Percentiles rank a stretch among this genome's conserved stretches.
Evolutionary conservation across 805 yeast genomes (phyloP).

Genomic region (Lipomyces yamanashiensis): DNA sequence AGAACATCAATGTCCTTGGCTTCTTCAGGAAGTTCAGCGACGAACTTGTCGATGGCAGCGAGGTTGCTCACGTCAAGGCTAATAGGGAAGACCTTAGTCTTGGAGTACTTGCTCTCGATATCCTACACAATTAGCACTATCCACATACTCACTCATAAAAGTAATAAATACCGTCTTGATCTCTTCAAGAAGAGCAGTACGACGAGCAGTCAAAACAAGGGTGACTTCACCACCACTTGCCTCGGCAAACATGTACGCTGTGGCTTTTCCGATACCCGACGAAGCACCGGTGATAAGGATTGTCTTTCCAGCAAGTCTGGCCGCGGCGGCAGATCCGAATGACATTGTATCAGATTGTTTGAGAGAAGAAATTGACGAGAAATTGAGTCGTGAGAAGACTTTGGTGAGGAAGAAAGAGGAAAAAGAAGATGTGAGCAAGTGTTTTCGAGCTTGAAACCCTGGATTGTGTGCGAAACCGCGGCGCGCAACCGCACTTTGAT

Average conservation of each 20-base stretch:
- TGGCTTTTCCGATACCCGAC: constrained; percentile 92
- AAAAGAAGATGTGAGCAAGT: too few relatives aligned
- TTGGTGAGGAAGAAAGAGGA: not conserved
- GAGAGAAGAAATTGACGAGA: not conserved
- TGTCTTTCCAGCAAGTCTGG: constrained; percentile 77
- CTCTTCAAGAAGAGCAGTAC: constrained; percentile 63
- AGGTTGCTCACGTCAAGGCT: constrained; percentile 63
- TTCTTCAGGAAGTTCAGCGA: constrained; percentile 57
- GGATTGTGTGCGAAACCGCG: too few relatives aligned
- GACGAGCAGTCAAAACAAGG: constrained; percentile 77
- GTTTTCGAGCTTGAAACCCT: too few relatives aligned
- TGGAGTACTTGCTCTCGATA: constrained; percentile 55
- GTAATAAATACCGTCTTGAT: constrained; percentile 44
- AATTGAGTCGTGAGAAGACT: not conserved
- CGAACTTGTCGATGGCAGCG: constrained; percentile 57
- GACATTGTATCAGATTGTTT: constrained; percentile 45
- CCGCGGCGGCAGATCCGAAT: constrained; percentile 73
- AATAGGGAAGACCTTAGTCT: constrained; percentile 52
- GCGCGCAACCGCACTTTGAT: too few relatives aligned
- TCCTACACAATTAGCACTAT: constrained; percentile 34
- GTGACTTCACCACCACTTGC: constrained; percentile 73
- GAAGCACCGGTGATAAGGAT: constrained; percentile 93
- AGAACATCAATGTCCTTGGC: constrained; percentile 63
- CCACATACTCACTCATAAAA: not conserved
- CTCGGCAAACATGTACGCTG: constrained; percentile 83